Conservation (phyloP, 352 stramenopile genomes). For the Phytopythium chamaehyphon region DNA sequence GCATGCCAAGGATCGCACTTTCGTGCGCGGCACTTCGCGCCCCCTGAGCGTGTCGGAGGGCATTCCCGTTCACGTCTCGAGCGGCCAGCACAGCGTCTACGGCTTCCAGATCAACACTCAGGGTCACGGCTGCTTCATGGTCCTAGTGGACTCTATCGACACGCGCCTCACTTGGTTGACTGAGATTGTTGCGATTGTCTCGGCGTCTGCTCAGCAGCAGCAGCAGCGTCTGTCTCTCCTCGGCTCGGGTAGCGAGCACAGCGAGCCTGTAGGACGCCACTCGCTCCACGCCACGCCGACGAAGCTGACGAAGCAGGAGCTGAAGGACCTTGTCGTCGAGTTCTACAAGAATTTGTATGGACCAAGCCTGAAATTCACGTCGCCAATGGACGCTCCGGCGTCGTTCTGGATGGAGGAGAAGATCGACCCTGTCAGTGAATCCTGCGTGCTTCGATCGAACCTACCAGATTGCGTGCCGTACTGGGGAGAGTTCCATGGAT, state of each 20-base stretch:
- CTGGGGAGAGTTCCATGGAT: slow-evolving; percentile 86
- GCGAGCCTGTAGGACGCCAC: slow-evolving; percentile 1
- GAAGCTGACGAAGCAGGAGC: slow-evolving; percentile 61
- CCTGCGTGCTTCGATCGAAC: slow-evolving; percentile 81
- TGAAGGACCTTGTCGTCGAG: slow-evolving; percentile 71
- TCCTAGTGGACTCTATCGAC: slow-evolving; percentile 83
- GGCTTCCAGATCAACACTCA: slow-evolving; percentile 88
- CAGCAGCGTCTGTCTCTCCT: slow-evolving; percentile 60
- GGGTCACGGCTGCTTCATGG: slow-evolving; percentile 79
- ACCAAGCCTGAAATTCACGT: slow-evolving; percentile 74
- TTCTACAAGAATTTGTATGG: slow-evolving; percentile 82
- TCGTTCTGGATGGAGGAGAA: slow-evolving; percentile 86
- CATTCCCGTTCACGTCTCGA: slow-evolving; percentile 55
- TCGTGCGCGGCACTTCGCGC: slow-evolving; percentile 70
- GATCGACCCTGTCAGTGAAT: slow-evolving; percentile 66
- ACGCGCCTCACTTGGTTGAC: slow-evolving; percentile 78
- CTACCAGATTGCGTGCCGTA: slow-evolving; percentile 81
- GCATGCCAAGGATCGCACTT: slow-evolving; percentile 83
- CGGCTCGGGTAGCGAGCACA: slow-evolving; percentile 23
- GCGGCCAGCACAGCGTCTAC: slow-evolving; percentile 68
- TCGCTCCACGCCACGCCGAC: slow-evolving; percentile 24
- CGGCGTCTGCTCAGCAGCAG: slow-evolving; percentile 16
- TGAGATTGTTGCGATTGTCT: slow-evolving; percentile 71
- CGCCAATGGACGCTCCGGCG: slow-evolving; percentile 64
- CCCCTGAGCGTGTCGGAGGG: slow-evolving; percentile 80